Conservation (phyloP, 192 early-diverging fungal genomes). For the Backusella tarrabulga region DNA sequence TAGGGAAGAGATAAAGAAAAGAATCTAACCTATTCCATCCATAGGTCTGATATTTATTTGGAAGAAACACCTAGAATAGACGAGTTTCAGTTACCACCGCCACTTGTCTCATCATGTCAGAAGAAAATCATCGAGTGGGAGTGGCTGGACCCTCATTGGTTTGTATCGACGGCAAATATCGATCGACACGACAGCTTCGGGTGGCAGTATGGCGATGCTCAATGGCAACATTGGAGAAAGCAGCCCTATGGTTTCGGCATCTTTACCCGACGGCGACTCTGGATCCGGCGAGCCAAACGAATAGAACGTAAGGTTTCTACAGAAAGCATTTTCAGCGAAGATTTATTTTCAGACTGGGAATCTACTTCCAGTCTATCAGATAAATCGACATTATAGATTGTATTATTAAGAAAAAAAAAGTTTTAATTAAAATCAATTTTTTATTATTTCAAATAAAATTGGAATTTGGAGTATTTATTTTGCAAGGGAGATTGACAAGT, state of each 20-base stretch:
- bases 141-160: background rate
- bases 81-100: background rate
- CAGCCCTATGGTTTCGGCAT: background rate
- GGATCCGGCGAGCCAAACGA: background rate
- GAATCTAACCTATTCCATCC: background rate
- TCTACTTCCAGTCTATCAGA: background rate
- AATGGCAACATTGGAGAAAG: background rate
- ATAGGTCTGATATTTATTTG: background rate
- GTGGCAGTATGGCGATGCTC: background rate
- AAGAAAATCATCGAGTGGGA: background rate
- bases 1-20: background rate
- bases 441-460: slow-evolving; percentile 7
- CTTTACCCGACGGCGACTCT: background rate
- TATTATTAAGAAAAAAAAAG: background rate
- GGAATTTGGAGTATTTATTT: background rate
- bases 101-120: background rate
- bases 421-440: background rate
- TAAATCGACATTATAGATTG: background rate
- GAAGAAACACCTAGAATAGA: background rate
- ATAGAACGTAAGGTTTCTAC: background rate
- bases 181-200: background rate
- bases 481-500: background rate
- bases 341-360: slow-evolving; percentile 8
- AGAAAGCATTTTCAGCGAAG: background rate
- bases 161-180: background rate